phyloP scores from a whole-genome alignment of 2,329 filamentous ascomycete species.

The Leptoxyphium fumago region DNA sequence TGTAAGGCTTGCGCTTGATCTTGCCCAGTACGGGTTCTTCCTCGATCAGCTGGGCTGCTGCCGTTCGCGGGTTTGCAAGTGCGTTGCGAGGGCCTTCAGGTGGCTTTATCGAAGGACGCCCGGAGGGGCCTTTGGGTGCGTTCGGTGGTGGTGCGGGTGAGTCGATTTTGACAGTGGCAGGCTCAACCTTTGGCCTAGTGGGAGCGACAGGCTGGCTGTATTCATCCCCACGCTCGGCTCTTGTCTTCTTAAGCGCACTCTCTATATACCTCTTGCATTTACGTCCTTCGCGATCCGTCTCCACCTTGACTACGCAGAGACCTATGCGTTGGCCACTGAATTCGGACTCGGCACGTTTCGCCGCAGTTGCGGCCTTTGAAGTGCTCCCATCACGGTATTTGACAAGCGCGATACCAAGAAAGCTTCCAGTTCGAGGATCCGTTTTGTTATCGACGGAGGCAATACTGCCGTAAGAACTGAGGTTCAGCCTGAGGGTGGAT shows the following conservation, averaged over 20 bases:
- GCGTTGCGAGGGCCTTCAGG: slow-evolving; percentile 24
- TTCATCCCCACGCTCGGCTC: slow-evolving; percentile 40
- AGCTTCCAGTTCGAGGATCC: slow-evolving; percentile 85
- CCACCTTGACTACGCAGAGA: slow-evolving; percentile 60
- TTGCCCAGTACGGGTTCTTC: slow-evolving; percentile 50
- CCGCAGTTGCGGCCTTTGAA: slow-evolving; percentile 62
- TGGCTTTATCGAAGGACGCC: slow-evolving; percentile 23
- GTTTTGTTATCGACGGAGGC: slow-evolving; percentile 86
- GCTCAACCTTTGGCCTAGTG: slow-evolving; percentile 12
- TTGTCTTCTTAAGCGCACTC: slow-evolving; percentile 53
- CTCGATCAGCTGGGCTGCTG: slow-evolving; percentile 45
- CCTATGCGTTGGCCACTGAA: slow-evolving; percentile 73
- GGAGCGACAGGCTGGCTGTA: slow-evolving; percentile 20
- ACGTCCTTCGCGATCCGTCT: slow-evolving; percentile 77
- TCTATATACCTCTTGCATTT: slow-evolving; percentile 69
- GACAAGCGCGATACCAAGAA: slow-evolving; percentile 84
- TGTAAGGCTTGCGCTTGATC: slow-evolving; percentile 68
- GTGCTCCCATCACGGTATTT: slow-evolving; percentile 52
- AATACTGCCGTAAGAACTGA: slow-evolving; percentile 73
- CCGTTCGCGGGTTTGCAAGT: slow-evolving; percentile 28
- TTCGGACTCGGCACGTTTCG: slow-evolving; percentile 62
- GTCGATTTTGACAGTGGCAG: slow-evolving; percentile 21
- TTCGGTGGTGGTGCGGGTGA: slow-evolving; percentile 58
- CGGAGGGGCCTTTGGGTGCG: slow-evolving; percentile 74
- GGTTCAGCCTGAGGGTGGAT: slow-evolving; percentile 59